Evolutionary conservation across 1,139 yeast species (phyloP), one percentile per base, ranked within the genome.

Genomic region (Yueomyces sp.): DNA sequence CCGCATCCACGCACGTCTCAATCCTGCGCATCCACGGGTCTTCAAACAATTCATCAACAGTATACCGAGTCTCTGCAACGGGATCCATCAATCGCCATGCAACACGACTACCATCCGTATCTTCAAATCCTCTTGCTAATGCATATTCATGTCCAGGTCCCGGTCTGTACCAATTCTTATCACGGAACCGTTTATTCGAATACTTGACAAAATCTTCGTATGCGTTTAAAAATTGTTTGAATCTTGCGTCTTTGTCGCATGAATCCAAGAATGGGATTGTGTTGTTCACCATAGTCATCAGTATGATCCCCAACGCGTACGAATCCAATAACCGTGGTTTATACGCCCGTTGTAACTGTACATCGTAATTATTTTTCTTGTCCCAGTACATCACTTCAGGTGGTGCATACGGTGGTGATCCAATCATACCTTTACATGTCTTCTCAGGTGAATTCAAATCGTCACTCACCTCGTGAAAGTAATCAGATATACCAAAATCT

Each of bases 51-150:
- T 68, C 67, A 1, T 72, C 69, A 51, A 81, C 54, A 27, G 72
- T 68, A 57, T 78, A 77, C 48, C 93, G 66, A 7, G 73, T 64
- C 2, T 51, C 56, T 0, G 71, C 66, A 30, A 75, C 66, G 5
- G 86, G 85, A 54, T 81, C 87, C 54, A 83, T 76, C 44, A 82
- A 64, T 56, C 82, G 73, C 87, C 89, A 81, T 4, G 86, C 85
- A 4, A 77, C 76, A 50, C 87, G 68, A 3, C 84, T 70, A 19
- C 81, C 80, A 25, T 78, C 78, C 1, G 72, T 59, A 11, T 33
- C n/a, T 41, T 71, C 68, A 59, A 81, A 79, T 45, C 73, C 75
- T 39, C 73, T 67, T 0, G 84, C 81, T 66, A 77, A 72, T 52
- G 72, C 72, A 54, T 76, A 81, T 54, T 82, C 91, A 4, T 73